These are phyloP conservation scores for Vaccinium vitisidaea DNA, from an alignment of 148 eudicot species.

Conservation along the genomic window DNA sequence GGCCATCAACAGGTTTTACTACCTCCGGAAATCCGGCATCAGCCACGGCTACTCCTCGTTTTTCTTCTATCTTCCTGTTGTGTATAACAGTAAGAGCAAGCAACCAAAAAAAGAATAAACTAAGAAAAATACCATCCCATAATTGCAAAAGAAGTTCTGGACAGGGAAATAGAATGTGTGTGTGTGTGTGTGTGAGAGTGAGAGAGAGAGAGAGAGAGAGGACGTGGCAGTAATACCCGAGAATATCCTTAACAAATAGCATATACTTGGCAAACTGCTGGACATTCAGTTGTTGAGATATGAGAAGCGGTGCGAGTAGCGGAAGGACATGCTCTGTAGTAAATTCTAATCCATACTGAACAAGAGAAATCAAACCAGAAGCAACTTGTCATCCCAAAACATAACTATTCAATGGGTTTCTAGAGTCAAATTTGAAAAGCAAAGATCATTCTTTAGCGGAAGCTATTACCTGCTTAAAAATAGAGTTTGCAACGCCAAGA, in stretches of 20 bases:
- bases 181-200: background rate
- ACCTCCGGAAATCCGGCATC: slow-evolving; percentile 60
- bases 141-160: background rate
- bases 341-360: slow-evolving; percentile 87
- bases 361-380: slow-evolving; percentile 18
- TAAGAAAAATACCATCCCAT: background rate
- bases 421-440: background rate
- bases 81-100: slow-evolving; percentile 11
- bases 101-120: background rate
- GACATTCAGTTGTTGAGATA: slow-evolving; percentile 83
- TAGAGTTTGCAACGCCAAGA: slow-evolving; percentile 80
- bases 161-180: background rate
- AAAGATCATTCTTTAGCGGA: slow-evolving; percentile 8
- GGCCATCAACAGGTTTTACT: slow-evolving; percentile 39
- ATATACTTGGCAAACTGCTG: slow-evolving; percentile 98
- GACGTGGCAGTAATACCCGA: slow-evolving; percentile 47
- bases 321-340: slow-evolving; percentile 88
- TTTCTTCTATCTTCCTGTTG: slow-evolving; percentile 84
- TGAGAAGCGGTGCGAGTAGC: slow-evolving; percentile 70
- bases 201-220: slow-evolving; percentile 11
- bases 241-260: slow-evolving; percentile 84
- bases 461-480: slow-evolving; percentile 71
- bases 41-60: slow-evolving; percentile 78
- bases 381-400: background rate
- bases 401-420: background rate